These are phyloP conservation scores for Nakaseomyces bracarensis DNA, from an alignment of 1,139 yeast genomes.

Conservation along the genomic window DNA sequence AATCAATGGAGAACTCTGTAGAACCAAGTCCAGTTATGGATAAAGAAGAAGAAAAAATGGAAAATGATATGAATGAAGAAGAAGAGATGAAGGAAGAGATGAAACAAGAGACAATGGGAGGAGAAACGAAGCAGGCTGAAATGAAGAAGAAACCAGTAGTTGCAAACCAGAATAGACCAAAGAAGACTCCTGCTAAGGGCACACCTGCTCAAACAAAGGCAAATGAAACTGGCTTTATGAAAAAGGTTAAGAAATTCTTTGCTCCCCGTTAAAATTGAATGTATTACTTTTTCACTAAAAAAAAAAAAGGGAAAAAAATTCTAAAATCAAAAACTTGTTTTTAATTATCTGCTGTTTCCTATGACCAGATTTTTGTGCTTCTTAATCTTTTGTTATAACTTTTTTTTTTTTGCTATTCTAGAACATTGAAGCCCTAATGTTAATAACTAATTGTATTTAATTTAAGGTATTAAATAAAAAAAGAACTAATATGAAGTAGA, in stretches of 20 bases:
- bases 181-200: constrained; percentile 2
- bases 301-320: too few relatives aligned
- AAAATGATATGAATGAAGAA: constrained; percentile 2
- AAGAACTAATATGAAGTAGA: neutral
- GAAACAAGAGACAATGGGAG: constrained; percentile 1
- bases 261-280: constrained; percentile 4
- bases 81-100: neutral
- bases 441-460: constrained; percentile 1
- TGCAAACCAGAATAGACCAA: too few relatives aligned
- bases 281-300: neutral
- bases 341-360: too few relatives aligned
- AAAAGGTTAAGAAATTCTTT: constrained; percentile 3
- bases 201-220: constrained; percentile 1
- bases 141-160: too few relatives aligned
- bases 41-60: neutral
- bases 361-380: neutral
- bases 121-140: too few relatives aligned
- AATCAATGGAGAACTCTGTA: neutral
- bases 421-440: constrained; percentile 1
- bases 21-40: neutral
- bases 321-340: too few relatives aligned
- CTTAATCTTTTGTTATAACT: neutral
- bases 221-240: neutral
- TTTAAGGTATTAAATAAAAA: too few relatives aligned
- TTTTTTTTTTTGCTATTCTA: neutral